Base-by-base conservation (phyloP, 2,329 filamentous ascomycete genomes). In the Nigrospora sphaerica region DNA sequence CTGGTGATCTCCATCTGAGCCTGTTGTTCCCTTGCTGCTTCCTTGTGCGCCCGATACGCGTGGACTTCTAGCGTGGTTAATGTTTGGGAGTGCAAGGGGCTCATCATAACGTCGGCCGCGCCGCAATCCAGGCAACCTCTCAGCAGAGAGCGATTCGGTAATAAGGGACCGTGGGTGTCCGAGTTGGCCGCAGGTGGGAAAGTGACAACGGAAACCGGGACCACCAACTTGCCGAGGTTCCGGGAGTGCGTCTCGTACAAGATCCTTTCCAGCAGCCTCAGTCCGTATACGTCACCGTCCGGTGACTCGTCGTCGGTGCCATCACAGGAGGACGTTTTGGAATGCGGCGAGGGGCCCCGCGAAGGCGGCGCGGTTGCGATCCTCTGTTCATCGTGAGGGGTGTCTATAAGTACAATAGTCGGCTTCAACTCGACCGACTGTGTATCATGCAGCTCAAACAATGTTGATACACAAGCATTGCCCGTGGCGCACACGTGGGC, bases 61-160 rank as follows among this genome's bases (percentile, higher is more conserved):
- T 92, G 89, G 14, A 93, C 81, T 50, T 87, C 83, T 43, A 95
- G 73, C 31, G 84, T 83, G 49, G 87, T 83, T 42, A 92, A 78
- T 54, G 85, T 82, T 45, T 88, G 83, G 41, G 77, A 74, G 50
- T 85, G 82, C 35, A 97, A 66, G 1, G 92, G 92, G 57, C 85
- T 89, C 23, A 83, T 80, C 52, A 96, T 75, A 42, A 95, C 88
- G 65, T 97, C 92, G 31, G 86, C 76, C 12, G 92, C 92, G 33
- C 93, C 93, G 4, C 86, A 81, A 59, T 95, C 89, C 19, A 97
- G 69, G 60, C 89, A 95, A 57, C 76, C 81, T 54, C 83, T 78
- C 49, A 91, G 73, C 45, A 78, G 64, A 47, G 58, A 58, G 48
- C 64, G 69, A 49, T 73, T 72, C 28, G 65, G 62, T 23, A 66